Base-by-base conservation (phyloP, 495 filamentous ascomycete genomes). In the Hypoxylon fragiforme region DNA sequence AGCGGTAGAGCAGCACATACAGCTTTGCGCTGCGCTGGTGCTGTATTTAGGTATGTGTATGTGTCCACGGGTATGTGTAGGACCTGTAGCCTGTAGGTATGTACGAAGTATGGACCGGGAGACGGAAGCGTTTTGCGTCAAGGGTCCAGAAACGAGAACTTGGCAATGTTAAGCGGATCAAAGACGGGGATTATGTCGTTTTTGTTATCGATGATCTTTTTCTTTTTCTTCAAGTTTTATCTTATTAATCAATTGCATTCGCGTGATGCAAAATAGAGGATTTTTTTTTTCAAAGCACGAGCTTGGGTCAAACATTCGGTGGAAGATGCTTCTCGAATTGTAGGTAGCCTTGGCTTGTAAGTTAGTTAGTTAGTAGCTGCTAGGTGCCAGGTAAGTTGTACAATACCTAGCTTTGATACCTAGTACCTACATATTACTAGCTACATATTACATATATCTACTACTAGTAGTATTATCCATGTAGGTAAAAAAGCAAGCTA, bases 321-420 rank as follows among this genome's bases (percentile, higher is more conserved):
- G 37, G 28, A 21, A 55, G 57, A 61, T 44, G 50, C 39, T 51
- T 55, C 46, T 61, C 51, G 51, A 55, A 55, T 51, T 4, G 9
- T 28, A 28, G 24, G 9, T 4, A 28, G 24, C 4, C 4, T 4
- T 28, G n/a, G n/a, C n/a, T n/a, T n/a, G n/a, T n/a, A 28, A 28
- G 24, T 28, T 28, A 9, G 24, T 9, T 4, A 28, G 24, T 28
- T 28, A n/a, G 24, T 28, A 4, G 24, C 9, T 28, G 24, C 24
- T n/a, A n/a, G n/a, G n/a, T n/a, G n/a, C n/a, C n/a, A n/a, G n/a
- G n/a, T n/a, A n/a, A n/a, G n/a, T n/a, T n/a, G n/a, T n/a, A n/a
- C n/a, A n/a, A n/a, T n/a, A n/a, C n/a, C n/a, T n/a, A n/a, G n/a
- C n/a, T n/a, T n/a, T n/a, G n/a, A n/a, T n/a, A n/a, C n/a, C n/a